A percentile compares a stretch with the other conserved stretches of the same genome.
These are phyloP conservation scores for Populus alba DNA, from an alignment of 345 rosid species.

Conservation along the genomic window DNA sequence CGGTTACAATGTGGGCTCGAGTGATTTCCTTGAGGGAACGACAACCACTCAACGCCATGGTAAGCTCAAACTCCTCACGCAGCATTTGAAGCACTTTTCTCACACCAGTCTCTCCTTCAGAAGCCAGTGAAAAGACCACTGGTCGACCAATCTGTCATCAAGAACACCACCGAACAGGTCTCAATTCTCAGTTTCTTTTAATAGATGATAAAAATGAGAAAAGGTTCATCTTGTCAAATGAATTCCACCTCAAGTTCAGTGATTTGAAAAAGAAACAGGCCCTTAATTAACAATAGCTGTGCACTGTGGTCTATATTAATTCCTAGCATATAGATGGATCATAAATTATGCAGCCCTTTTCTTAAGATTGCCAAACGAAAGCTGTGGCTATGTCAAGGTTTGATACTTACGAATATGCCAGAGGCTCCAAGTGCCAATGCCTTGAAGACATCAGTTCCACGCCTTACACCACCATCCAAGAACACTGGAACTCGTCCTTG, in stretches of 20 bases:
- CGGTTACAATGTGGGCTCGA: conserved; percentile 62
- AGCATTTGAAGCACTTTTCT: conserved; percentile 72
- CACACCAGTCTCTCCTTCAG: conserved; percentile 71
- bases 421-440: conserved; percentile 96
- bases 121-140: conserved; percentile 71
- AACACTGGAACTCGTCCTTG: conserved; percentile 85
- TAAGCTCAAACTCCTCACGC: conserved; percentile 73
- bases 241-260: neutral
- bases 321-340: neutral
- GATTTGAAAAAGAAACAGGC: too few relatives aligned
- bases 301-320: neutral
- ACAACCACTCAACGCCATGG: conserved; percentile 90
- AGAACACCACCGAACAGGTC: neutral
- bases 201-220: neutral
- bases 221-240: neutral
- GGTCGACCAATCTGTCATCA: conserved; percentile 79
- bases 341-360: neutral
- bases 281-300: too few relatives aligned
- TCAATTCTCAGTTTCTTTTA: neutral
- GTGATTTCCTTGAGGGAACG: conserved; percentile 80
- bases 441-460: conserved; percentile 98
- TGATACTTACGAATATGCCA: conserved; percentile 76
- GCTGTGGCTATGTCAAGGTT: neutral
- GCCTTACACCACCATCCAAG: conserved; percentile 93
- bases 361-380: neutral